Base-by-base conservation (phyloP, 176 grass and related monocot genomes). In the Carex pumila region DNA sequence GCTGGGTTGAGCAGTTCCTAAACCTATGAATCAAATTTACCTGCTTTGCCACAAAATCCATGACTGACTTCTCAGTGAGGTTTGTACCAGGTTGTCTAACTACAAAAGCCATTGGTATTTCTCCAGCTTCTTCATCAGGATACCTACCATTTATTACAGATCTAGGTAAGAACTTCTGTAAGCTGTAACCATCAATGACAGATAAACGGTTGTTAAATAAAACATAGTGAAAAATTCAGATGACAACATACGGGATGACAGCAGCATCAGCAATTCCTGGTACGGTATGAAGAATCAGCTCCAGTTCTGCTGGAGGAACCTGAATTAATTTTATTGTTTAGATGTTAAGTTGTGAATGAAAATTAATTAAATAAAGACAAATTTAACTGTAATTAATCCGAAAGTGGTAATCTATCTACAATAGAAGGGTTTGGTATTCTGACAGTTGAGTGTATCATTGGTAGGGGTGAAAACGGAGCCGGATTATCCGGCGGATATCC, bases 101-200 rank as follows among this genome's bases (percentile, higher is more conserved):
- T 70, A 94, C 84, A 60, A 93, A 91, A 31, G 95, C 95, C 89
- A 98, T 89, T 54, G 95, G 92, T 83, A 94, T 19, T 80, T 98
- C 82, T 60, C 92, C 95, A 61, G 14, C 92, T 81, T 94, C 91
- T 88, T 94, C 95, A 83, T 98, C 89, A 73, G 95, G 95, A 86
- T 91, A 93, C 41, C 95, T 94, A 86, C 54, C 15, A 12, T 61
- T 77, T 39, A 60, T 37, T n/a, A 74, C 71, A 47, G 30, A 43
- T 37, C 11, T 10, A 43, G 18, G 32, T 37, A 71, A 71, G 31
- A 71, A 71, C 39, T 50, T 50, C 47, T 71, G 19, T 61, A 50
- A 50, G 11, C 47, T 71, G 19, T 61, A 50, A 50, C 59, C 59
- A 22, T 61, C n/a, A 61, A 9, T 61, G 19, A 32, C 12, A 32